Conservation (phyloP, 371 early-diverging fungal genomes). For the Syncephalastrum sp. region DNA sequence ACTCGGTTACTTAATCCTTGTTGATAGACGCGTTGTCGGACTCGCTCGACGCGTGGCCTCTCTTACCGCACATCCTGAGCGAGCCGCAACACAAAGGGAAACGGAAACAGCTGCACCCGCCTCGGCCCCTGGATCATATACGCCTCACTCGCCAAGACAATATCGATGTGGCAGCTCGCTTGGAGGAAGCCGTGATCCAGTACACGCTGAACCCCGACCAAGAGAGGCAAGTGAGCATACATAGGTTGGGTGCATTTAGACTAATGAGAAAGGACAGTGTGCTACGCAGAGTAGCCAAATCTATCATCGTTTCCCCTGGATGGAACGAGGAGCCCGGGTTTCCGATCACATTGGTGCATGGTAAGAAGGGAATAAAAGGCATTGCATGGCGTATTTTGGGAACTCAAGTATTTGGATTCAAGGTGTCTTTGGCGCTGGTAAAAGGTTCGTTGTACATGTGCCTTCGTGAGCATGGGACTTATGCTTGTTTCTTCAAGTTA, state of each 20-base stretch:
- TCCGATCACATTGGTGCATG: slow-evolving; percentile 57
- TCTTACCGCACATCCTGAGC: slow-evolving; percentile 48
- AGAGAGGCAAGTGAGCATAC: slow-evolving; percentile 20
- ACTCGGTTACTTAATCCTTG: no score
- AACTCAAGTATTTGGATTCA: background rate
- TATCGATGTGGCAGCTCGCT: slow-evolving; percentile 41
- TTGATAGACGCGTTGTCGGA: slow-evolving; percentile 49
- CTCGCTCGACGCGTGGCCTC: slow-evolving; percentile 39
- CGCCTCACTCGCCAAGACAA: slow-evolving; percentile 40
- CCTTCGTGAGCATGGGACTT: background rate
- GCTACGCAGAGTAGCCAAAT: slow-evolving; percentile 53
- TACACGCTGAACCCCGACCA: slow-evolving; percentile 71
- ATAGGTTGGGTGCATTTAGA: no score
- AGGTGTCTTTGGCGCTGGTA: slow-evolving; percentile 81
- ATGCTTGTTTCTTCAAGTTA: slow-evolving; percentile 43
- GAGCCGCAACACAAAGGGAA: slow-evolving; percentile 11
- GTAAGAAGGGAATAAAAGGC: slow-evolving; percentile 13
- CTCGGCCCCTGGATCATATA: slow-evolving; percentile 26
- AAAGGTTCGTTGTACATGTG: slow-evolving; percentile 50
- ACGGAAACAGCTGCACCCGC: slow-evolving; percentile 4
- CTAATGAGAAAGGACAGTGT: slow-evolving; percentile 27
- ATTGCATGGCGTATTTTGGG: background rate
- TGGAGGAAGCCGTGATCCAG: slow-evolving; percentile 31
- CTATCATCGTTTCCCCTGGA: slow-evolving; percentile 48
- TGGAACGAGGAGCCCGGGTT: slow-evolving; percentile 37